A percentile compares a stretch with the other conserved stretches of the same genome.
Conservation (phyloP, 2,329 filamentous ascomycete genomes). For the Myriosclerotinia duriaeana region DNA sequence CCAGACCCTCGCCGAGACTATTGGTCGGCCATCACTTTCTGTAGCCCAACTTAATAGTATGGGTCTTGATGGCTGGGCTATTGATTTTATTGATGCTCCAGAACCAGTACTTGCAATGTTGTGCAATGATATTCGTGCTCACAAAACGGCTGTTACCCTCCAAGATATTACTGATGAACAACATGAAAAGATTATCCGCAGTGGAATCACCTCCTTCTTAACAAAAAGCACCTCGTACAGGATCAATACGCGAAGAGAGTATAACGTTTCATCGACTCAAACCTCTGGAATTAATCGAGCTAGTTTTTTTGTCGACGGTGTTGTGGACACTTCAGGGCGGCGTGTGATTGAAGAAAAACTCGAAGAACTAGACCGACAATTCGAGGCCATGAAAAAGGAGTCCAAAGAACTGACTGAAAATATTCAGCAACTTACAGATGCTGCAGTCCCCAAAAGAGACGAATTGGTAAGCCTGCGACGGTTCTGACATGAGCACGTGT, state of each 20-base stretch:
- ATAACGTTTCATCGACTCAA: constrained; percentile 69
- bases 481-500: neutral
- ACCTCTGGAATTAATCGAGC: constrained; percentile 62
- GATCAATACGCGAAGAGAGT: constrained; percentile 73
- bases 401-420: constrained; percentile 26
- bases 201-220: constrained; percentile 64
- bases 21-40: constrained; percentile 44
- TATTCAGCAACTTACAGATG: constrained; percentile 44
- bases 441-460: constrained; percentile 36
- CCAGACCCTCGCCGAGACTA: constrained; percentile 55
- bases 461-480: constrained; percentile 45
- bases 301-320: constrained; percentile 72
- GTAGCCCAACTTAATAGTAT: constrained; percentile 53
- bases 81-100: constrained; percentile 78
- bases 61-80: constrained; percentile 78
- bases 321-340: constrained; percentile 67
- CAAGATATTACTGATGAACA: constrained; percentile 64
- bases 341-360: constrained; percentile 57
- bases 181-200: constrained; percentile 61
- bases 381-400: constrained; percentile 34
- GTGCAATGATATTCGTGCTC: constrained; percentile 69
- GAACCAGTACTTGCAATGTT: constrained; percentile 84
- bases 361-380: constrained; percentile 33
- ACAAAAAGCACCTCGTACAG: constrained; percentile 63
- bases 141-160: constrained; percentile 65